phyloP scores from a whole-genome alignment of 805 yeast species.

The Pichia paraexigua region DNA sequence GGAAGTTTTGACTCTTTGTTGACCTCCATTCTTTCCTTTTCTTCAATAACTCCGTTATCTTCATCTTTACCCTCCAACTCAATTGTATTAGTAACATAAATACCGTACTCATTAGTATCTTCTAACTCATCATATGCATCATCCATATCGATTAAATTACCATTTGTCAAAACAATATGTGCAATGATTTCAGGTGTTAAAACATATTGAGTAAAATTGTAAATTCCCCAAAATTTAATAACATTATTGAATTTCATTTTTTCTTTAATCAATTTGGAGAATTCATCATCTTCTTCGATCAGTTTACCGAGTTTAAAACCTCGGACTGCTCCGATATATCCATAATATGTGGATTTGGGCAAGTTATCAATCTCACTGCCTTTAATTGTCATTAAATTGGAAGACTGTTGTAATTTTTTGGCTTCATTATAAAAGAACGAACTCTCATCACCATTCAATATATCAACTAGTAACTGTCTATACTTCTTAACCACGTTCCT shows the following conservation, averaged over 20 bases:
- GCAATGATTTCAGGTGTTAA: slow-evolving; percentile 56
- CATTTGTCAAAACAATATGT: slow-evolving; percentile 43
- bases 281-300: slow-evolving; percentile 27
- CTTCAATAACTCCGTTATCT: background rate
- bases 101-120: slow-evolving; percentile 34
- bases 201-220: slow-evolving; percentile 48
- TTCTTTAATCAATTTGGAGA: slow-evolving; percentile 24
- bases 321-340: slow-evolving; percentile 54
- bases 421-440: slow-evolving; percentile 50
- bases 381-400: slow-evolving; percentile 38
- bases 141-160: slow-evolving; percentile 26
- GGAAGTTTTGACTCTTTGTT: too few relatives aligned
- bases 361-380: slow-evolving; percentile 38
- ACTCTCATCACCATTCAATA: slow-evolving; percentile 32
- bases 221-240: slow-evolving; percentile 52
- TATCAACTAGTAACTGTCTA: slow-evolving; percentile 12
- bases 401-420: slow-evolving; percentile 29
- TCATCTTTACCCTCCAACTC: slow-evolving; percentile 1
- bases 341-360: slow-evolving; percentile 44
- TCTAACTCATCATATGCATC: slow-evolving; percentile 41
- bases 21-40: background rate
- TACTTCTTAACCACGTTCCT: slow-evolving; percentile 6
- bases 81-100: slow-evolving; percentile 27
- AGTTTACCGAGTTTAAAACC: slow-evolving; percentile 42
- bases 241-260: slow-evolving; percentile 33